phyloP scores from a whole-genome alignment of 2,329 filamentous ascomycete species.

The Penicillium griseofulvum region DNA sequence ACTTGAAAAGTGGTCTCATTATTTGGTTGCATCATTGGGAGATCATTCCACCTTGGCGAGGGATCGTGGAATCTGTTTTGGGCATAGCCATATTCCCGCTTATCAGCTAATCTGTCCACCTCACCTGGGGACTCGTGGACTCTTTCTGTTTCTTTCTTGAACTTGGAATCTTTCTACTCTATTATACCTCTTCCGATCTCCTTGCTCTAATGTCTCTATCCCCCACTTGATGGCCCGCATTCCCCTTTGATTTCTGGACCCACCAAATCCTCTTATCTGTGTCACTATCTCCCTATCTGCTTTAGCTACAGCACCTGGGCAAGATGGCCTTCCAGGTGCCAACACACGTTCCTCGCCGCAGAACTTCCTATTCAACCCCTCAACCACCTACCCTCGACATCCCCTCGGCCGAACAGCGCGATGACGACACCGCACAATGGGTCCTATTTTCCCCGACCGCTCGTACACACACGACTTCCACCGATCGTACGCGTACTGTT shows the following conservation, averaged over 20 bases:
- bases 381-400: constrained; percentile 30
- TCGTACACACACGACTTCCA: constrained; percentile 66
- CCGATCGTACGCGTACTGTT: constrained; percentile 61
- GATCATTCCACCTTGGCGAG: constrained; percentile 3
- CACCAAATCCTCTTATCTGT: not conserved
- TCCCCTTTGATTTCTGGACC: not conserved
- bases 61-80: not conserved
- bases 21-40: constrained; percentile 21
- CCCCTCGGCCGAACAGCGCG: constrained; percentile 38
- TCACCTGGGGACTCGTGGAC: not conserved
- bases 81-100: not conserved
- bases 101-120: constrained; percentile 5
- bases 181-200: not conserved
- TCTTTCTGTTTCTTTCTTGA: not conserved
- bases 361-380: constrained; percentile 33
- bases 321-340: constrained; percentile 41
- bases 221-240: not conserved
- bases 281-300: constrained; percentile 6
- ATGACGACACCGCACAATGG: constrained; percentile 86
- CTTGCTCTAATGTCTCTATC: not conserved
- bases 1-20: constrained; percentile 1
- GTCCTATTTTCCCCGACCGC: constrained; percentile 85
- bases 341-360: constrained; percentile 36
- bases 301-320: not conserved
- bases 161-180: not conserved